Evolutionary conservation across 176 grass and related monocot genomes (phyloP).

Genomic region (Saccharum spontaneum): DNA sequence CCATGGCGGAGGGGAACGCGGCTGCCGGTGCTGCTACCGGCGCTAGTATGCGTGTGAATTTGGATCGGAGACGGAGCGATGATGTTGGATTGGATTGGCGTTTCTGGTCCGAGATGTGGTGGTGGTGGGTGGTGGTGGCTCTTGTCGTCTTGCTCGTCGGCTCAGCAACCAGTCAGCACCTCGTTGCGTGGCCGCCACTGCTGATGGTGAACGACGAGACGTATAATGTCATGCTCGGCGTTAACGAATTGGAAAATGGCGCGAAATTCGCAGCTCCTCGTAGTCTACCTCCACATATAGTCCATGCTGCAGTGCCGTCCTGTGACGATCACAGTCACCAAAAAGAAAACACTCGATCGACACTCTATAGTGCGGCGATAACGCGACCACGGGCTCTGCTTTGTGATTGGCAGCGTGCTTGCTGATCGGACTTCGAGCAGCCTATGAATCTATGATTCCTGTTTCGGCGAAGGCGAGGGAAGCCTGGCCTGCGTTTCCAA

Average conservation of each 20-base stretch:
- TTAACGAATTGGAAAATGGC: neutral
- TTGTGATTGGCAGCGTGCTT: neutral
- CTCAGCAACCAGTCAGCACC: neutral
- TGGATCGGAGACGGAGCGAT: slow-evolving; percentile 13
- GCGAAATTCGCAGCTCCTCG: slow-evolving; percentile 3
- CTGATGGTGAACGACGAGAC: neutral
- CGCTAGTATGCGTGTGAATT: neutral
- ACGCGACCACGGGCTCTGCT: neutral
- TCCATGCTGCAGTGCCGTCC: neutral
- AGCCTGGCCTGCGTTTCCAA: neutral
- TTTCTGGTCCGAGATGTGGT: neutral
- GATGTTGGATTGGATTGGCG: neutral
- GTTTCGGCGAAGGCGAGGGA: neutral
- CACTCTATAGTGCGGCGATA: neutral
- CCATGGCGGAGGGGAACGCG: slow-evolving; percentile 28
- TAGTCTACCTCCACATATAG: neutral
- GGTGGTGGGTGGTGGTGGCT: neutral
- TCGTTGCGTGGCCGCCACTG: neutral
- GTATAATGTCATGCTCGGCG: neutral
- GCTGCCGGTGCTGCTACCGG: neutral
- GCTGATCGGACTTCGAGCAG: neutral
- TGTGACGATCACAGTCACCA: neutral
- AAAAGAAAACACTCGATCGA: neutral
- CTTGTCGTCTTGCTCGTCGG: slow-evolving; percentile 2
- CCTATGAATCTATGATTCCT: neutral